Evolutionary conservation across 495 filamentous ascomycete species (phyloP).

Genomic region (Penicillium longicatenatum): DNA sequence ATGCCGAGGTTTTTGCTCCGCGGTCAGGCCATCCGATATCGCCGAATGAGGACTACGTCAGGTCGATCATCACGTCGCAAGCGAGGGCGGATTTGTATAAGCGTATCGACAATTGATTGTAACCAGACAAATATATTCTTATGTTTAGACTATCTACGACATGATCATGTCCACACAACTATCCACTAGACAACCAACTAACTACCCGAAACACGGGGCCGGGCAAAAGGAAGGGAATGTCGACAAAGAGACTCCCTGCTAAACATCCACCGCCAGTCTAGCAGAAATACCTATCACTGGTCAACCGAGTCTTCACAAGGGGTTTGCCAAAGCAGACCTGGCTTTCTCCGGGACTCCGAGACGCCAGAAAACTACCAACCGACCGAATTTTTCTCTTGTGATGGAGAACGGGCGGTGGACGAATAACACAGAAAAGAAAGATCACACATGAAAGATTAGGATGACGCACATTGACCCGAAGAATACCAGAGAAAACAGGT

Average conservation of each 20-base stretch:
- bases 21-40: conserved; percentile 33
- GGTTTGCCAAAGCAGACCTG: background rate
- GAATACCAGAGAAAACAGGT: background rate
- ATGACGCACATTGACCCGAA: conserved; percentile 9
- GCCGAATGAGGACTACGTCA: conserved; percentile 18
- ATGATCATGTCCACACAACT: background rate
- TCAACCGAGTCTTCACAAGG: background rate
- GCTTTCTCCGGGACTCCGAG: background rate
- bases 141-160: conserved; percentile 5
- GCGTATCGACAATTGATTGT: background rate
- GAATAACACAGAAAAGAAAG: conserved; percentile 2
- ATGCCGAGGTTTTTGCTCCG: conserved; percentile 28
- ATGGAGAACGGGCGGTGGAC: background rate
- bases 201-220: background rate
- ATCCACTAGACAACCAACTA: background rate
- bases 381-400: background rate
- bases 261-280: background rate
- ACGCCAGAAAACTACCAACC: background rate
- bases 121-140: conserved; percentile 6
- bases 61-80: conserved; percentile 3
- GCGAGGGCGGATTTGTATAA: background rate
- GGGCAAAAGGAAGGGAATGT: background rate
- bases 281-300: background rate
- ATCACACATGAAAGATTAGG: background rate
- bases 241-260: background rate